phyloP scores from a whole-genome alignment of 2,329 filamentous ascomycete species.

The Aspergillus quadricinctus region DNA sequence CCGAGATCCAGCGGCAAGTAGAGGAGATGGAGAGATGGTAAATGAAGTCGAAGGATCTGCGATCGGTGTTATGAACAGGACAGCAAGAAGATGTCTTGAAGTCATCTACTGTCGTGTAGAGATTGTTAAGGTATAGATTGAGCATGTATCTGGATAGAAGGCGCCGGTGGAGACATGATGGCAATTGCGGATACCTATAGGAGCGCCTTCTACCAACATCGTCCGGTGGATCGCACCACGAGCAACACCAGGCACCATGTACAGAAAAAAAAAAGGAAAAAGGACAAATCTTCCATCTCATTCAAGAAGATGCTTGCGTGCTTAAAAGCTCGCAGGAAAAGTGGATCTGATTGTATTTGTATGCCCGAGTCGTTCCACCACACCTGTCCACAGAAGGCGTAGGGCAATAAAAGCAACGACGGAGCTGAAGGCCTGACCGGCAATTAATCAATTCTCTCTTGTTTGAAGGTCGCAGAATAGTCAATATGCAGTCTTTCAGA shows the following conservation, averaged over 20 bases:
- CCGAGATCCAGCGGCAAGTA: neutral
- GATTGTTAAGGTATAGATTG: too few relatives aligned
- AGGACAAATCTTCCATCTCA: neutral
- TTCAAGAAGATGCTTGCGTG: neutral
- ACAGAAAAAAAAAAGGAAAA: neutral
- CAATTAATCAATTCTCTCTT: neutral
- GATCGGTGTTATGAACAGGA: constrained; percentile 6
- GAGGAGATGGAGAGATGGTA: constrained; percentile 10
- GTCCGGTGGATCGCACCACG: too few relatives aligned
- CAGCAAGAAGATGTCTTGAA: constrained; percentile 3
- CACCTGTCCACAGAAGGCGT: constrained; percentile 1
- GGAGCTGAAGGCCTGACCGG: neutral
- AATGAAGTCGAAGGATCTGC: constrained; percentile 10
- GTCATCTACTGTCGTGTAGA: neutral
- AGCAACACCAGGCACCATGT: too few relatives aligned
- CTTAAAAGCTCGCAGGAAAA: neutral
- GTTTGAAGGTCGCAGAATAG: neutral
- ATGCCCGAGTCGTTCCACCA: neutral
- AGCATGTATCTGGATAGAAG: too few relatives aligned
- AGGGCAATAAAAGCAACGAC: neutral
- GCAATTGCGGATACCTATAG: too few relatives aligned
- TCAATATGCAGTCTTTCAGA: neutral
- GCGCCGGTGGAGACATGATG: too few relatives aligned
- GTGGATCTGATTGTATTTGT: neutral
- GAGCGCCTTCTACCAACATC: neutral